These are phyloP conservation scores for Colletotrichum australisinense DNA, from an alignment of 2,329 filamentous ascomycete species.

Conservation along the genomic window DNA sequence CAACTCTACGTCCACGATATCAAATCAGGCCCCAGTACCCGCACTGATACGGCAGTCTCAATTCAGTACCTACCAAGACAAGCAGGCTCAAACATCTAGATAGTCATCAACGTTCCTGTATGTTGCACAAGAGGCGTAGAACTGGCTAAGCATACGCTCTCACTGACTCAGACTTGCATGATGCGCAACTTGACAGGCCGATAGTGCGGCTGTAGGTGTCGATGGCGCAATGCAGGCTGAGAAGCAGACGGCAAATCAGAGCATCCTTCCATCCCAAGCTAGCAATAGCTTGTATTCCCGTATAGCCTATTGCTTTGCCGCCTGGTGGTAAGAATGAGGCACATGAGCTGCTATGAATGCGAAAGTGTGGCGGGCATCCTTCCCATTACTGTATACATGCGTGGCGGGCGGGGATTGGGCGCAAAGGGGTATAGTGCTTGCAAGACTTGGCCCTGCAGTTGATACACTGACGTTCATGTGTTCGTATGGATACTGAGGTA, in stretches of 20 bases:
- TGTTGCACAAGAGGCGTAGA: neutral
- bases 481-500: neutral
- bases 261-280: neutral
- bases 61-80: neutral
- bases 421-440: neutral
- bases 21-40: neutral
- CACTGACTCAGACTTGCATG: neutral
- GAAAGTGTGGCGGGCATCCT: neutral
- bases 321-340: neutral
- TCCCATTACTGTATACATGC: neutral
- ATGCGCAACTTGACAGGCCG: neutral
- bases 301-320: neutral
- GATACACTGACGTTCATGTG: neutral
- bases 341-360: neutral
- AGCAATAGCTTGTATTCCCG: conserved; percentile 6
- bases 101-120: neutral
- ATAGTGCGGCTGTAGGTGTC: neutral
- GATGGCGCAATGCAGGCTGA: conserved; percentile 4
- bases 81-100: neutral
- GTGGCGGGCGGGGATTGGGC: conserved; percentile 10
- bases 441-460: neutral
- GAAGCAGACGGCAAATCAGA: neutral
- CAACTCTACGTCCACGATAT: neutral
- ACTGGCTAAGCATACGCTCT: neutral
- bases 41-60: neutral